Percentiles rank a stretch among this genome's conserved stretches.
Conservation (phyloP, 192 early-diverging fungal genomes). For the Backusella parvicylindrica region DNA sequence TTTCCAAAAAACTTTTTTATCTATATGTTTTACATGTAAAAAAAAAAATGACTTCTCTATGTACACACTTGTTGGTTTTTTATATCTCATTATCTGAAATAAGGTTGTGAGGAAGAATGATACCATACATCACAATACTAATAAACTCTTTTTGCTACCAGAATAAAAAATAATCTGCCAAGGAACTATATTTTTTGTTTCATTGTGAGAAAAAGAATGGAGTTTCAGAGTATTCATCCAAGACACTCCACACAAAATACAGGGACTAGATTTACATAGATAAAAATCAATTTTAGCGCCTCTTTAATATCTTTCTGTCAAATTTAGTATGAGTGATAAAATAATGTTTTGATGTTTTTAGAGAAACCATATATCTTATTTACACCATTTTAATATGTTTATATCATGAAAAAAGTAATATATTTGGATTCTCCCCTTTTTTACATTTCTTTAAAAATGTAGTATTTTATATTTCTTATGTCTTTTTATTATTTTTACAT, state of each 20-base stretch:
- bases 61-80: too few relatives aligned
- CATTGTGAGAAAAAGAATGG: neutral
- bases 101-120: neutral
- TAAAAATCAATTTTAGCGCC: neutral
- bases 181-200: neutral
- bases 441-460: neutral
- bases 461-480: neutral
- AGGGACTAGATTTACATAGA: neutral
- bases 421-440: neutral
- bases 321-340: too few relatives aligned
- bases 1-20: neutral
- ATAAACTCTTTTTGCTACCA: neutral
- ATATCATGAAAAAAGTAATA: too few relatives aligned
- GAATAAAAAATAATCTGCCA: neutral
- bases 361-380: too few relatives aligned
- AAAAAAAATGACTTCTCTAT: too few relatives aligned
- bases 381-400: too few relatives aligned
- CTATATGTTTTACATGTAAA: too few relatives aligned
- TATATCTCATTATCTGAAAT: too few relatives aligned
- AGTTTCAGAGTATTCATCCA: too few relatives aligned
- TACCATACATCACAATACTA: neutral
- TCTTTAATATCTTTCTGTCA: neutral
- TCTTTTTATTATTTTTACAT: neutral
- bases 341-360: too few relatives aligned
- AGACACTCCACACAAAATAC: neutral